phyloP scores from a whole-genome alignment of 2,329 filamentous ascomycete species.

The Lasiodiplodia hormozganensis region DNA sequence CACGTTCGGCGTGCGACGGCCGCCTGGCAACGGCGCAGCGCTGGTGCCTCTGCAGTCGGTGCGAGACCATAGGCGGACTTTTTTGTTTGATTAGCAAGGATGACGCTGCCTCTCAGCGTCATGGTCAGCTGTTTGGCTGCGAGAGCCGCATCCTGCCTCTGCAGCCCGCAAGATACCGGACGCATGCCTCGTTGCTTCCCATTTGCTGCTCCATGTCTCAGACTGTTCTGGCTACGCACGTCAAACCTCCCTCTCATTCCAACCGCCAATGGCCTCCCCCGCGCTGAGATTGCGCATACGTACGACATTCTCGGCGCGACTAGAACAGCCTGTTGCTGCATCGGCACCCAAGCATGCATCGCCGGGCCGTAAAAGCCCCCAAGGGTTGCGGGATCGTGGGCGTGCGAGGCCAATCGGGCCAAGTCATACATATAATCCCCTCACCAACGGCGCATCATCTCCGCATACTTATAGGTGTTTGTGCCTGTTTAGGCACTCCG shows the following conservation, averaged over 20 bases:
- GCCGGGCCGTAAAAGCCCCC: conserved; percentile 7
- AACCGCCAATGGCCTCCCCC: conserved; percentile 1
- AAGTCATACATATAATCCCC: conserved; percentile 2
- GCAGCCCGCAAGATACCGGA: neutral
- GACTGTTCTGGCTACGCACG: conserved; percentile 7
- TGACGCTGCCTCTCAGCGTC: conserved; percentile 5
- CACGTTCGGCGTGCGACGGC: neutral
- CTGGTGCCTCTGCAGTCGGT: neutral
- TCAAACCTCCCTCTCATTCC: neutral
- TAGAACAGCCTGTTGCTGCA: conserved; percentile 21
- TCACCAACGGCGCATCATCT: conserved; percentile 11
- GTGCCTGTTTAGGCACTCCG: conserved; percentile 15
- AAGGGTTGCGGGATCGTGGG: conserved; percentile 6
- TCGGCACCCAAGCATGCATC: neutral
- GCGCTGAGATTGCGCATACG: neutral
- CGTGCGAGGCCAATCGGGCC: neutral
- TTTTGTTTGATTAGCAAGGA: conserved; percentile 8
- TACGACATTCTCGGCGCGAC: conserved; percentile 15
- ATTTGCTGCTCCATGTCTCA: conserved; percentile 24
- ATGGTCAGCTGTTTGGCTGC: conserved; percentile 20
- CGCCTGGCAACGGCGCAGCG: neutral
- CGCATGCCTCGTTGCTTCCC: neutral
- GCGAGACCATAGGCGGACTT: conserved; percentile 23
- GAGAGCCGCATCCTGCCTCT: conserved; percentile 26
- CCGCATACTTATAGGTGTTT: neutral